Conservation (phyloP, 1,139 yeast genomes). For the Geotrichum australiense region DNA sequence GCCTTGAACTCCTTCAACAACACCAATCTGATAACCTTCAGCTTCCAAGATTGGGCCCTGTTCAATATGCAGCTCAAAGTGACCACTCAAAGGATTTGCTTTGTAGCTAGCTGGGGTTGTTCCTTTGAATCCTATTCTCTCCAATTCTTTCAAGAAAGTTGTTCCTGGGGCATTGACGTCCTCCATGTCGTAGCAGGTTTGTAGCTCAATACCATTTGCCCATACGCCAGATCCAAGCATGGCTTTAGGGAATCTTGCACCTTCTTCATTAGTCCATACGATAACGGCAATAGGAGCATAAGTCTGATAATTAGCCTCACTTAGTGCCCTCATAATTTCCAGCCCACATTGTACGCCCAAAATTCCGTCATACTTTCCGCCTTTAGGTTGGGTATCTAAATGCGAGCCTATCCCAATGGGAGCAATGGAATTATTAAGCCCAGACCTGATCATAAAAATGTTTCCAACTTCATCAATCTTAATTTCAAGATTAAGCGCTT, state of each 20-base stretch:
- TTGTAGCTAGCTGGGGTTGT: conserved; percentile 41
- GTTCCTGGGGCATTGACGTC: conserved; percentile 46
- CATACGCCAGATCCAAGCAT: conserved; percentile 62
- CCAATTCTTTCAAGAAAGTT: conserved; percentile 48
- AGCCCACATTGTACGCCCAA: conserved; percentile 62
- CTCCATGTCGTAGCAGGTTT: conserved; percentile 44
- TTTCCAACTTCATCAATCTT: conserved; percentile 60
- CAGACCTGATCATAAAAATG: conserved; percentile 59
- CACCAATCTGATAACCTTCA: conserved; percentile 49
- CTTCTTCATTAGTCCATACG: conserved; percentile 75
- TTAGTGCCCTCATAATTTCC: conserved; percentile 57
- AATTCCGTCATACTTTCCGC: conserved; percentile 70
- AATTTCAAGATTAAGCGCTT: conserved; percentile 49
- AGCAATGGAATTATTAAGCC: conserved; percentile 40
- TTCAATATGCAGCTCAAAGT: conserved; percentile 69
- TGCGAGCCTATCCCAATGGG: conserved; percentile 72
- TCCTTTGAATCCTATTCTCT: conserved; percentile 59
- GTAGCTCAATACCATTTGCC: conserved; percentile 46
- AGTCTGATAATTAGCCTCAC: conserved; percentile 51
- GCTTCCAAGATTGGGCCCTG: conserved; percentile 67
- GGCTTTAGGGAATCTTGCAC: conserved; percentile 64
- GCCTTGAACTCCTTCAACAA: conserved; percentile 63
- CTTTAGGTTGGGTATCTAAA: conserved; percentile 73
- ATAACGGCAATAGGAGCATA: conserved; percentile 59
- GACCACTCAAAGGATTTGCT: conserved; percentile 54